phyloP scores from a whole-genome alignment of 345 rosid species.

The Ceriops tagal region DNA sequence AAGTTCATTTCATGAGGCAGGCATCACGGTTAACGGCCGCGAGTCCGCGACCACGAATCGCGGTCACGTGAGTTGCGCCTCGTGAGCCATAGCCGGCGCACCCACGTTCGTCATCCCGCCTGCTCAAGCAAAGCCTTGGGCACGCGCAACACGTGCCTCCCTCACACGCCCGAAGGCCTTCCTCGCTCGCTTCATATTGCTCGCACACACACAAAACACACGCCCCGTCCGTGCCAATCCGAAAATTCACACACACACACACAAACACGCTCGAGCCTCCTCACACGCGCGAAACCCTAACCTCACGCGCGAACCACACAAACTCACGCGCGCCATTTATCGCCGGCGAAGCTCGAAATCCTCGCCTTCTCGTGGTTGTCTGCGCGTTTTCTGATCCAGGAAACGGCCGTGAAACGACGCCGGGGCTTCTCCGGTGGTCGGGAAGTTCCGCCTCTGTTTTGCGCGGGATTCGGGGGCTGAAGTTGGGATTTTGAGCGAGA shows the following conservation, averaged over 20 bases:
- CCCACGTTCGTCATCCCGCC: constrained; percentile 24
- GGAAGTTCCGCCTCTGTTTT: background rate
- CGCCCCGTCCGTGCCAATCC: constrained; percentile 84
- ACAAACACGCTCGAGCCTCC: constrained; percentile 49
- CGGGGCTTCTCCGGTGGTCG: constrained; percentile 26
- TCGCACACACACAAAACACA: constrained; percentile 33
- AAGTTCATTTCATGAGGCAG: no score
- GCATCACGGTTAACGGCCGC: no score
- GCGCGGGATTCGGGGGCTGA: background rate
- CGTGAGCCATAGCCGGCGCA: background rate
- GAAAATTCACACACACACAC: constrained; percentile 28
- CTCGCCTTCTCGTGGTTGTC: constrained; percentile 1
- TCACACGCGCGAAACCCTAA: constrained; percentile 67
- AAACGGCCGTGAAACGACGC: constrained; percentile 17
- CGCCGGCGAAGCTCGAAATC: constrained; percentile 37
- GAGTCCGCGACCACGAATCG: constrained; percentile 2
- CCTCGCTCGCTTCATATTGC: constrained; percentile 19
- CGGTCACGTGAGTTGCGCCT: constrained; percentile 31
- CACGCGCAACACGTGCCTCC: constrained; percentile 45
- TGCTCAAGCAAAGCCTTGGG: constrained; percentile 10
- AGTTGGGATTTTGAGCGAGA: constrained; percentile 13
- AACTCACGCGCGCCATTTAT: constrained; percentile 41
- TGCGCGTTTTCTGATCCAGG: background rate
- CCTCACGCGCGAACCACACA: constrained; percentile 42
- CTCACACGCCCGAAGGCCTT: constrained; percentile 30